Conservation (phyloP, 192 early-diverging fungal species). For the Entophlyctis luteolus region DNA sequence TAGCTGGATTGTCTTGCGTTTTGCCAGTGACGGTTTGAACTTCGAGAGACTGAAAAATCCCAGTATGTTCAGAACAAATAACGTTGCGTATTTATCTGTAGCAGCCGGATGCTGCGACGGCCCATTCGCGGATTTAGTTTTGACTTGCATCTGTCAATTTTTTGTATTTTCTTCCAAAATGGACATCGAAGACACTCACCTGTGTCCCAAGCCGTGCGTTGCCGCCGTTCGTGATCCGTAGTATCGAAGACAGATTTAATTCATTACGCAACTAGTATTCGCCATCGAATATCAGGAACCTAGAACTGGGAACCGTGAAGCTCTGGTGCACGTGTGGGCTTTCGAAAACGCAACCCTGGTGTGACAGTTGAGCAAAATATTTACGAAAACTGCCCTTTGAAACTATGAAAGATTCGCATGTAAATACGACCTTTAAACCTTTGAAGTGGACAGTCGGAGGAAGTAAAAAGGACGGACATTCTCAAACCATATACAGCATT, state of each 20-base stretch:
- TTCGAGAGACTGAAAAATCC: too few relatives aligned
- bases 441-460: slow-evolving; percentile 25
- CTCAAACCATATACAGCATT: slow-evolving; percentile 29
- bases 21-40: too few relatives aligned
- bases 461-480: slow-evolving; percentile 21
- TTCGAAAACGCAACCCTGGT: slow-evolving; percentile 38
- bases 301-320: slow-evolving; percentile 2
- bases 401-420: slow-evolving; percentile 17
- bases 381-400: background rate
- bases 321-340: slow-evolving; percentile 34
- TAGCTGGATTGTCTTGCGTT: too few relatives aligned
- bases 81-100: too few relatives aligned
- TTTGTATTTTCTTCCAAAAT: background rate
- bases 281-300: slow-evolving; percentile 23
- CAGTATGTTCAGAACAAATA: too few relatives aligned
- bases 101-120: too few relatives aligned
- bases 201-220: background rate
- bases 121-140: too few relatives aligned
- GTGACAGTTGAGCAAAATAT: slow-evolving; percentile 28
- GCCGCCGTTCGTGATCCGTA: background rate
- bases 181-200: background rate
- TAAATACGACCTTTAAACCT: slow-evolving; percentile 30
- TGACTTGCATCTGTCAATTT: background rate
- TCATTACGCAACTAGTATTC: too few relatives aligned
- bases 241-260: too few relatives aligned